Evolutionary conservation across 345 rosid species (phyloP).

Genomic region (Syzygium oleosum): DNA sequence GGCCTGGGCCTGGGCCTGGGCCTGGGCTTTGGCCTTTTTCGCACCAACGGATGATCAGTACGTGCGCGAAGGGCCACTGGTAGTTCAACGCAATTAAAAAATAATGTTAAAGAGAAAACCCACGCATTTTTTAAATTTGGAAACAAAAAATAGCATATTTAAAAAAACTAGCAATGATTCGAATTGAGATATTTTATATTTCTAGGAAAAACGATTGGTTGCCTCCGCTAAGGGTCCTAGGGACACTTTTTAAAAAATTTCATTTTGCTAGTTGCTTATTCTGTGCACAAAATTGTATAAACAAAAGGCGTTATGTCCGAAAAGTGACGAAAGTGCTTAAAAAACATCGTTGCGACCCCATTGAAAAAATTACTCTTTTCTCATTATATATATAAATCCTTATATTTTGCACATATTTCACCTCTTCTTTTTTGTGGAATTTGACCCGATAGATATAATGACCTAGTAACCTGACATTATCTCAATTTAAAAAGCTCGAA

Average conservation of each 20-base stretch:
- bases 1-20: neutral
- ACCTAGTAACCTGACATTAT: neutral
- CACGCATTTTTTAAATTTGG: neutral
- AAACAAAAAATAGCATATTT: neutral
- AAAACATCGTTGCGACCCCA: neutral
- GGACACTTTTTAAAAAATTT: fast-evolving
- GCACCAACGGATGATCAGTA: neutral
- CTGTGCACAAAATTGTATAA: neutral
- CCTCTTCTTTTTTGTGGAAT: neutral
- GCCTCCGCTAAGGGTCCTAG: neutral
- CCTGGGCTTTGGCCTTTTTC: neutral
- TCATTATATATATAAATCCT: neutral
- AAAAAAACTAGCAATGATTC: fast-evolving
- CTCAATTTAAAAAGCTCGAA: neutral
- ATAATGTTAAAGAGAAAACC: neutral
- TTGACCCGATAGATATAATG: neutral
- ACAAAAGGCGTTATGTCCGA: no score
- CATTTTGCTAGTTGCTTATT: fast-evolving
- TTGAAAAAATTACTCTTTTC: neutral
- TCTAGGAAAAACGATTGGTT: neutral
- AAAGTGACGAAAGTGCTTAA: fast-evolving
- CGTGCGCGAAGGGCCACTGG: neutral
- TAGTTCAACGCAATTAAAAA: neutral
- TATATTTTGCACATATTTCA: neutral
- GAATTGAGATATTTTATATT: neutral